Base-by-base conservation (phyloP, 148 eudicot genomes). In the Rhododendron ferrugineum region DNA sequence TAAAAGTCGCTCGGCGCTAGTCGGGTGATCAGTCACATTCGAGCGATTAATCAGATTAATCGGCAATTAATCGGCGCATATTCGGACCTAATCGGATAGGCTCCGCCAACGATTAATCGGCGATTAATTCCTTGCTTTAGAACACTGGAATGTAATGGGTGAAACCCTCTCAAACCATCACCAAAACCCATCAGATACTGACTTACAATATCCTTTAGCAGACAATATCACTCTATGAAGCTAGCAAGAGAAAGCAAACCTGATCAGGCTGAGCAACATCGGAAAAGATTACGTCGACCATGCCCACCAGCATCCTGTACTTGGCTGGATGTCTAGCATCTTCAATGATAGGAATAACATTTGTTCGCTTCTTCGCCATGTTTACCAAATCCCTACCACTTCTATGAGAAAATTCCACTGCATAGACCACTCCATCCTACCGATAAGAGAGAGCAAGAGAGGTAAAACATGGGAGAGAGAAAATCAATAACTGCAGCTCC, bases 181-280 rank as follows among this genome's bases (percentile, higher is more conserved):
- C 34, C 28, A 66, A 46, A 46, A 23, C 70, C 30, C 70, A n/a
- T 64, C 30, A 64, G 13, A 23, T 9, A 42, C 44, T 13, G 34
- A 47, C 62, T 47, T 50, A 1, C 6, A 22, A 49, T n/a, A 78
- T 11, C 36, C 49, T 11, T 81, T 30, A 72, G 60, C 40, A 42
- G 30, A 52, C 5, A 74, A 78, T 15, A n/a, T 49, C 32, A 76
- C 32, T 0, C 36, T 28, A 30, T 13, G 68, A 82, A 1, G 36
- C 10, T 10, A 26, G 42, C 30, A 46, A 73, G 42, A 40, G 49
- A 32, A 82, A 64, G 54, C 91, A 89, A 81, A 97, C 99, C 99
- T 97, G 98, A 86, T 95, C 98, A 86, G 99, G 98, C 85, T 95
- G 99, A 87, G 99, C 99, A 92, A 97, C 99, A 92, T 97, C 98